A percentile compares a stretch with the other conserved stretches of the same genome.
Conservation (phyloP, 257 asterid genomes). For the Rubia yunnanensis region DNA sequence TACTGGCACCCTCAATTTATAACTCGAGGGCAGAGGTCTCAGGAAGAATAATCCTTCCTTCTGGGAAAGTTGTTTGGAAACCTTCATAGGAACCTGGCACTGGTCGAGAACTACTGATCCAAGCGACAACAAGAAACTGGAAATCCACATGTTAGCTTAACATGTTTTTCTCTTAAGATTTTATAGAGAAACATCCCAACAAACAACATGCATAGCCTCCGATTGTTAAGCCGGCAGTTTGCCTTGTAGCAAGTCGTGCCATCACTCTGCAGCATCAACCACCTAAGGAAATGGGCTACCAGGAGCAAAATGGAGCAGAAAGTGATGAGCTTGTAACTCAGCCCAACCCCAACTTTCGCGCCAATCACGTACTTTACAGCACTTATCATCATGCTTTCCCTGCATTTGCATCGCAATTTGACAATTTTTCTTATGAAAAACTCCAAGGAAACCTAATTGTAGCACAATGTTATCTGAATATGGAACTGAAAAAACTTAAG, state of each 20-base stretch:
- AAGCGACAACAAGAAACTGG: constrained; percentile 55
- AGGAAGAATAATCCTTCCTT: no score
- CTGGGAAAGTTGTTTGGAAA: no score
- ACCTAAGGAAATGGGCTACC: constrained; percentile 25
- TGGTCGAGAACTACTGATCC: constrained; percentile 40
- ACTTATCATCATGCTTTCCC: constrained; percentile 21
- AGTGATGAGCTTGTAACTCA: constrained; percentile 45
- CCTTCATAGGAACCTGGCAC: no score
- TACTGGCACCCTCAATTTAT: no score
- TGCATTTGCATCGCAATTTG: constrained; percentile 24
- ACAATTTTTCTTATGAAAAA: constrained; percentile 24
- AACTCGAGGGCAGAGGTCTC: no score
- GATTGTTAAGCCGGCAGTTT: constrained; percentile 35
- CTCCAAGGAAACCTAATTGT: constrained; percentile 47
- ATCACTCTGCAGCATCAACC: constrained; percentile 28
- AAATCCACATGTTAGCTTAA: constrained; percentile 73
- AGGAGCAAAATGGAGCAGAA: constrained; percentile 46
- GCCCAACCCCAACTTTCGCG: constrained; percentile 35
- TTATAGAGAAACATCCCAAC: constrained; percentile 54
- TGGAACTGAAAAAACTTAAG: constrained; percentile 21
- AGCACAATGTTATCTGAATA: constrained; percentile 32
- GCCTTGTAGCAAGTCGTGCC: constrained; percentile 34
- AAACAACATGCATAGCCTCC: constrained; percentile 43
- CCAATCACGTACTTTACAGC: constrained; percentile 33
- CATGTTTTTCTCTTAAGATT: constrained; percentile 19